Evolutionary conservation across 371 early-diverging fungal species (phyloP).

Genomic region (Mortierella sp.): DNA sequence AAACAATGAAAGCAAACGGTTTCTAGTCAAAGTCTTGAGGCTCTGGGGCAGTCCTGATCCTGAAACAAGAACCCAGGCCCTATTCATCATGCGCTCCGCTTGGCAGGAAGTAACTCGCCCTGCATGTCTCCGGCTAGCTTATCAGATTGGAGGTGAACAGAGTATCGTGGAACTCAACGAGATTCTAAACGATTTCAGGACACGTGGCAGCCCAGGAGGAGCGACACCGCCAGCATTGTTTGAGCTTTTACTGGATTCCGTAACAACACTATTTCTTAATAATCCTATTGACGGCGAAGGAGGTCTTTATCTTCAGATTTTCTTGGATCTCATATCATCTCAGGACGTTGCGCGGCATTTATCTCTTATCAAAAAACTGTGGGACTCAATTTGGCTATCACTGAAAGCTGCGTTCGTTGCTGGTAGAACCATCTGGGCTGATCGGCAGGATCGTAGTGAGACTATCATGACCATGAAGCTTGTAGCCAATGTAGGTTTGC

Average conservation of each 20-base stretch:
- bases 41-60: slow-evolving; percentile 44
- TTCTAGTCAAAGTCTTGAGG: slow-evolving; percentile 37
- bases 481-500: slow-evolving; percentile 35
- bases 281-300: slow-evolving; percentile 52
- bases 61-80: slow-evolving; percentile 34
- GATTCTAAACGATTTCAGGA: slow-evolving; percentile 36
- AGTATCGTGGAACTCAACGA: slow-evolving; percentile 36
- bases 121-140: slow-evolving; percentile 37
- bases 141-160: slow-evolving; percentile 39
- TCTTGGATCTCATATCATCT: slow-evolving; percentile 43
- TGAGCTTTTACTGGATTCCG: slow-evolving; percentile 41
- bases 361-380: slow-evolving; percentile 37
- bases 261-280: slow-evolving; percentile 44
- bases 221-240: slow-evolving; percentile 39
- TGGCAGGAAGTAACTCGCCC: slow-evolving; percentile 42
- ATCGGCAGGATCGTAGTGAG: slow-evolving; percentile 31
- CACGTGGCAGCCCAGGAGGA: slow-evolving; percentile 45
- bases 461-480: slow-evolving; percentile 49
- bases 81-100: slow-evolving; percentile 40
- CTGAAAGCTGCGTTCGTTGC: slow-evolving; percentile 39
- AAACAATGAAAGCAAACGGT: slow-evolving; percentile 9
- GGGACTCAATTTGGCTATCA: slow-evolving; percentile 54
- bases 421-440: slow-evolving; percentile 39
- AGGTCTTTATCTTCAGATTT: slow-evolving; percentile 52
- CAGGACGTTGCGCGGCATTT: slow-evolving; percentile 42